Base-by-base conservation (phyloP, 169 alveolate species). In the Cryptosporidium ryanae region DNA sequence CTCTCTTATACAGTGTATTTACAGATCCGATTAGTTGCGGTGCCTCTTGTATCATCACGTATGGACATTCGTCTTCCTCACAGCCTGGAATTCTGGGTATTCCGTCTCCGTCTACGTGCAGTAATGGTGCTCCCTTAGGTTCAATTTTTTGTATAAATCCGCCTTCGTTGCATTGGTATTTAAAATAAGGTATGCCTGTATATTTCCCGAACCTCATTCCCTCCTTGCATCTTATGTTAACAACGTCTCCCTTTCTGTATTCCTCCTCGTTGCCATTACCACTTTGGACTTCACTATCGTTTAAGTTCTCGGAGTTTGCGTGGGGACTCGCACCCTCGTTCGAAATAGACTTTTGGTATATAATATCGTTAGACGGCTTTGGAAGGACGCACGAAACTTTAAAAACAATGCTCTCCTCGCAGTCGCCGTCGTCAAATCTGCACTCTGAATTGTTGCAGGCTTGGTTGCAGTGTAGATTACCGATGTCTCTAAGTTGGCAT, bases 371-470 rank as follows among this genome's bases (percentile, higher is more conserved):
- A 21, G 83, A 18, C n/a, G 64, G 67, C 55, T 68, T 68, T 46
- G 59, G 87, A 25, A 66, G 68, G 31, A 29, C 34, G 23, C 65
- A 64, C 8, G 64, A 66, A n/a, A 18, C 54, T 29, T 50, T 61
- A 10, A 34, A 68, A n/a, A 57, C 61, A 63, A 91, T 83, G 49
- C 89, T 91, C 21, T 90, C 89, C 18, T 92, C 92, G 66, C 94
- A 91, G 76, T 91, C 94, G 2, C 94, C 94, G 43, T 82, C 64
- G 68, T 91, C 94, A 61, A 59, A 82, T 34, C 82, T 89, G 34
- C 94, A 91, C 15, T 91, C 92, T 48, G 81, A 89, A 50, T 81
- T 82, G 61, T 91, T 90, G 64, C 94, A 91, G 23, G 92, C 92
- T 25, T 68, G 90, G 50, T 89, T 92, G 66, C 94, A 91, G 83